Conservation (phyloP, 805 yeast genomes). For the Saturnispora zaruensis region DNA sequence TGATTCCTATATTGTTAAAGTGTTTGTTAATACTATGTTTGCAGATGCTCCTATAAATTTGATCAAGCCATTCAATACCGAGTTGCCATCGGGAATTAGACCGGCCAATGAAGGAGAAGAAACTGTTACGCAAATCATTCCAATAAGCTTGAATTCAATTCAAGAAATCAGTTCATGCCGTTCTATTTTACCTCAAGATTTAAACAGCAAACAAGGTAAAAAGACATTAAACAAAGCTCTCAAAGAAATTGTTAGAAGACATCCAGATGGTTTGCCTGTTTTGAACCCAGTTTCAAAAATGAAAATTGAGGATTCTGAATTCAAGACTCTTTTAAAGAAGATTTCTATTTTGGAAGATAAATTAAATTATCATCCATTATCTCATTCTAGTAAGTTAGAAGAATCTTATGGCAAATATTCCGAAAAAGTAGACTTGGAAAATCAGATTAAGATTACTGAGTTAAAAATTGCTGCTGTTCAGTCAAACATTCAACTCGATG, state of each 20-base stretch:
- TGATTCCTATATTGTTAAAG: conserved; percentile 82
- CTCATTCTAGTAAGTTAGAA: conserved; percentile 49
- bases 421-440: conserved; percentile 52
- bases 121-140: conserved; percentile 67
- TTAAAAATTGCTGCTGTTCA: conserved; percentile 73
- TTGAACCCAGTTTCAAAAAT: conserved; percentile 87
- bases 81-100: conserved; percentile 80
- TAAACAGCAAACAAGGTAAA: conserved; percentile 50
- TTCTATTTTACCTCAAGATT: conserved; percentile 67
- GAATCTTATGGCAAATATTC: conserved; percentile 60
- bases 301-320: conserved; percentile 72
- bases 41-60: conserved; percentile 78
- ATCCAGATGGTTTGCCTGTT: conserved; percentile 85
- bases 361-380: conserved; percentile 58
- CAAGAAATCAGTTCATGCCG: conserved; percentile 71
- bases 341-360: conserved; percentile 76
- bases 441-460: conserved; percentile 49
- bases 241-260: conserved; percentile 70
- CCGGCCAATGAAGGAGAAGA: conserved; percentile 72
- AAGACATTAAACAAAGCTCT: conserved; percentile 62
- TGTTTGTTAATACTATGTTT: conserved; percentile 68
- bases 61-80: conserved; percentile 68
- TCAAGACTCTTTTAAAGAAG: conserved; percentile 61
- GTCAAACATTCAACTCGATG: conserved; percentile 89
- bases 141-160: conserved; percentile 75